Evolutionary conservation across 2,329 filamentous ascomycete genomes (phyloP).

Genomic region (Hysterium pulicare): DNA sequence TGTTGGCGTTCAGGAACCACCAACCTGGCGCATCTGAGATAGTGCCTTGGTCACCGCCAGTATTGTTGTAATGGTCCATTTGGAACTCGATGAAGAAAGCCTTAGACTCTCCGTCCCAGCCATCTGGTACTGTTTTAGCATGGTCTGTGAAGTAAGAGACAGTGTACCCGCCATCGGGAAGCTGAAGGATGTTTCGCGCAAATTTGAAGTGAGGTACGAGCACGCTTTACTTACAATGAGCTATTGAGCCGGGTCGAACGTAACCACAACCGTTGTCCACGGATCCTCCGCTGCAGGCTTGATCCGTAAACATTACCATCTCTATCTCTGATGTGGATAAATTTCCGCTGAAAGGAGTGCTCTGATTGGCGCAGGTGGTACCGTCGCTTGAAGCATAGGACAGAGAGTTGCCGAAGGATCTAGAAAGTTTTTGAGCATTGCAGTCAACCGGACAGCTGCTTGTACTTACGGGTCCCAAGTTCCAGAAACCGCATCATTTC

Average conservation of each 20-base stretch:
- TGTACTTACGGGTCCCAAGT: conserved; percentile 48
- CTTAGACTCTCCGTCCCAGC: conserved; percentile 67
- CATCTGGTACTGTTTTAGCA: conserved; percentile 49
- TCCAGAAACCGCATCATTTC: conserved; percentile 53
- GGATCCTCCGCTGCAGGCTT: conserved; percentile 45
- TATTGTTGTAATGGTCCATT: conserved; percentile 52
- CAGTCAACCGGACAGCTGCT: no score
- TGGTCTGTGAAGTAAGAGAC: no score
- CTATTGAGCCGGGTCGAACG: conserved; percentile 47
- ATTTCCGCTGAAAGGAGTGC: conserved; percentile 49
- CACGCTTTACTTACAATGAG: conserved; percentile 44
- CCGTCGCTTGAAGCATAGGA: conserved; percentile 52
- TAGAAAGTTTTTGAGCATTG: conserved; percentile 11
- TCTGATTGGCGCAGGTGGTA: conserved; percentile 44
- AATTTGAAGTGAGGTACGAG: no score
- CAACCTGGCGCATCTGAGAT: conserved; percentile 68
- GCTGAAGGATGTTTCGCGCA: no score
- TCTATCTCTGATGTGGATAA: conserved; percentile 33
- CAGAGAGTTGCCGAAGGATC: conserved; percentile 56
- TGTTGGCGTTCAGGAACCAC: conserved; percentile 72
- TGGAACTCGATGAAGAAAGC: conserved; percentile 70
- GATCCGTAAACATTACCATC: conserved; percentile 34
- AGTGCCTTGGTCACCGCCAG: conserved; percentile 26
- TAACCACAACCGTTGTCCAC: conserved; percentile 46
- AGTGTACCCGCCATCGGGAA: no score